A percentile compares a stretch with the other conserved stretches of the same genome.
These are phyloP conservation scores for Dunaliella primolecta DNA, from an alignment of 139 green algal genomes.

Conservation along the genomic window DNA sequence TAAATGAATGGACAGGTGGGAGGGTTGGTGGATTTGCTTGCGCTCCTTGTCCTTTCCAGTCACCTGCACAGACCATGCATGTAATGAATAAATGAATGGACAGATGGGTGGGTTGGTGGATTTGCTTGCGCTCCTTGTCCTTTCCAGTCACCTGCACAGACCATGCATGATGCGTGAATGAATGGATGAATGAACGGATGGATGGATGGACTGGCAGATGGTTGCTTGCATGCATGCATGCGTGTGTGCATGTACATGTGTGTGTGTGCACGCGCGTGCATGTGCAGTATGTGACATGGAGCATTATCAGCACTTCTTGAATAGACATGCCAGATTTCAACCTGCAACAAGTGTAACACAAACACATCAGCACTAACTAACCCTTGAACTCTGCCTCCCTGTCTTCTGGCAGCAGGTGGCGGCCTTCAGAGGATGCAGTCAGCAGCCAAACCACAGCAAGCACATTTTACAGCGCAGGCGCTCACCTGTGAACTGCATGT, in stretches of 20 bases:
- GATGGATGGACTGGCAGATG: no score
- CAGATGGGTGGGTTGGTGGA: no score
- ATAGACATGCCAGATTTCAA: no score
- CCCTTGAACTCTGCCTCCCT: neutral
- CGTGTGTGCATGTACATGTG: neutral
- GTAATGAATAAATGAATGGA: no score
- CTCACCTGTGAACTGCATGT: neutral
- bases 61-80: slow-evolving; percentile 21
- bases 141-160: slow-evolving; percentile 40
- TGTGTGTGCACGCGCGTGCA: neutral
- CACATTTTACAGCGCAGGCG: no score
- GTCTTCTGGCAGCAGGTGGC: neutral
- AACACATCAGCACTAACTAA: neutral
- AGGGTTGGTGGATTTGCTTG: no score
- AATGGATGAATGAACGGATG: no score
- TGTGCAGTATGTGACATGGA: no score
- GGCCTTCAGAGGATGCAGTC: neutral
- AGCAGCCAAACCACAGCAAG: slow-evolving; percentile 5
- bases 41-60: slow-evolving; percentile 40
- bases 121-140: slow-evolving; percentile 35
- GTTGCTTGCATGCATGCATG: neutral
- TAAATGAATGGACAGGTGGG: no score
- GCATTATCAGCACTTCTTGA: no score
- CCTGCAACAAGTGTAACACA: no score
- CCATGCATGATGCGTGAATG: no score